phyloP scores from a whole-genome alignment of 495 filamentous ascomycete species.

The Cercophora scortea region DNA sequence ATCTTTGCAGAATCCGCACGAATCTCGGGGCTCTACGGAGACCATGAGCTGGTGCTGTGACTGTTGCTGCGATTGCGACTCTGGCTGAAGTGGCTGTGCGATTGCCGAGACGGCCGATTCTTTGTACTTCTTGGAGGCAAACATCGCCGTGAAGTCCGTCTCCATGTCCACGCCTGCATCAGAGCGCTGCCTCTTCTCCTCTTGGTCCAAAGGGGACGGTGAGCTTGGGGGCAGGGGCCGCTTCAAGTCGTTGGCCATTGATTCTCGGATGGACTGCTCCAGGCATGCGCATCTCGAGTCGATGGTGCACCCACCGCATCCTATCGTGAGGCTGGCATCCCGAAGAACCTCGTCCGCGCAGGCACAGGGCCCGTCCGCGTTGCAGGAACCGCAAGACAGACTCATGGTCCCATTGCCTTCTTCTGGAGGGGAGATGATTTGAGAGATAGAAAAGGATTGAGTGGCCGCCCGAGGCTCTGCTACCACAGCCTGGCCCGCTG shows the following conservation, averaged over 20 bases:
- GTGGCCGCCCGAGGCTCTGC: slow-evolving; percentile 21
- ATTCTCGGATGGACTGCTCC: slow-evolving; percentile 48
- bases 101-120: too few species aligned
- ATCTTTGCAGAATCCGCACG: slow-evolving; percentile 83
- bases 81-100: slow-evolving; percentile 2
- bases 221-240: slow-evolving; percentile 28
- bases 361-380: slow-evolving; percentile 38
- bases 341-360: slow-evolving; percentile 45
- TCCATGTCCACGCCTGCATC: slow-evolving; percentile 40
- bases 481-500: slow-evolving; percentile 1
- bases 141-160: slow-evolving; percentile 66
- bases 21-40: slow-evolving; percentile 40
- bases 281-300: slow-evolving; percentile 60
- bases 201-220: slow-evolving; percentile 41
- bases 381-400: slow-evolving; percentile 43
- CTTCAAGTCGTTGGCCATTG: slow-evolving; percentile 27
- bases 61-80: neutral
- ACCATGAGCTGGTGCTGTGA: slow-evolving; percentile 19
- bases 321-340: slow-evolving; percentile 30
- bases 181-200: slow-evolving; percentile 44
- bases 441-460: slow-evolving; percentile 36
- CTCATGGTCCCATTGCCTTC: slow-evolving; percentile 18
- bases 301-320: slow-evolving; percentile 57
- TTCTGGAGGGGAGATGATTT: slow-evolving; percentile 41
- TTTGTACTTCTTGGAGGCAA: slow-evolving; percentile 30